A percentile compares a stretch with the other conserved stretches of the same genome.
These are phyloP conservation scores for Rhodosporidiobolus odoratus DNA, from an alignment of 768 basidiomycete genomes.

Conservation along the genomic window DNA sequence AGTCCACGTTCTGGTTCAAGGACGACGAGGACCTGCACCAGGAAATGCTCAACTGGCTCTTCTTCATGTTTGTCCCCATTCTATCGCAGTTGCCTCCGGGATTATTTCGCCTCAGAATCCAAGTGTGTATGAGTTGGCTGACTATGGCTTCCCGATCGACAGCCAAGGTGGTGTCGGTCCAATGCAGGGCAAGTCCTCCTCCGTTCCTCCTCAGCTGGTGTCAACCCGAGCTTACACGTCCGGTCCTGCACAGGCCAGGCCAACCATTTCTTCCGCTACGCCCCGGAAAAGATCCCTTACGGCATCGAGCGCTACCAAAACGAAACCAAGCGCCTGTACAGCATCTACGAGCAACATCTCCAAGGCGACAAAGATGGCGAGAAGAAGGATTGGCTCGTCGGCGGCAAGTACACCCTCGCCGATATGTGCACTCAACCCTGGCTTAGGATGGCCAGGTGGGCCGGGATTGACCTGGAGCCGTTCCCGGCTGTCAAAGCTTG, in stretches of 20 bases:
- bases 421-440: constrained; percentile 23
- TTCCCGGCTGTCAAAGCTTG: constrained; percentile 26
- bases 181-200: constrained; percentile 16
- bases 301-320: constrained; percentile 36
- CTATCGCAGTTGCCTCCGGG: too few species aligned
- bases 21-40: constrained; percentile 20
- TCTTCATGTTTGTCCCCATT: constrained; percentile 4
- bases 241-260: constrained; percentile 15
- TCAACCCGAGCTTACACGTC: not conserved
- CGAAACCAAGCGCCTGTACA: constrained; percentile 37
- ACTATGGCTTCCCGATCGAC: too few species aligned
- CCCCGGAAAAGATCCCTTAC: constrained; percentile 40
- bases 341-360: constrained; percentile 34
- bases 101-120: not conserved
- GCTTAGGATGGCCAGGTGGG: constrained; percentile 8
- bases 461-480: constrained; percentile 19
- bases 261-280: constrained; percentile 40
- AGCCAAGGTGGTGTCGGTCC: constrained; percentile 31
- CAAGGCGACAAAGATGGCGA: constrained; percentile 24
- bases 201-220: not conserved
- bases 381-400: constrained; percentile 36
- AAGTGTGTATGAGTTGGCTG: too few species aligned
- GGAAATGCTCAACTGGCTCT: constrained; percentile 25
- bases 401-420: constrained; percentile 38
- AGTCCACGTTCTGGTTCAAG: constrained; percentile 32